phyloP scores from a whole-genome alignment of 192 early-diverging fungal genomes.

The Linnemannia schmuckeri region DNA sequence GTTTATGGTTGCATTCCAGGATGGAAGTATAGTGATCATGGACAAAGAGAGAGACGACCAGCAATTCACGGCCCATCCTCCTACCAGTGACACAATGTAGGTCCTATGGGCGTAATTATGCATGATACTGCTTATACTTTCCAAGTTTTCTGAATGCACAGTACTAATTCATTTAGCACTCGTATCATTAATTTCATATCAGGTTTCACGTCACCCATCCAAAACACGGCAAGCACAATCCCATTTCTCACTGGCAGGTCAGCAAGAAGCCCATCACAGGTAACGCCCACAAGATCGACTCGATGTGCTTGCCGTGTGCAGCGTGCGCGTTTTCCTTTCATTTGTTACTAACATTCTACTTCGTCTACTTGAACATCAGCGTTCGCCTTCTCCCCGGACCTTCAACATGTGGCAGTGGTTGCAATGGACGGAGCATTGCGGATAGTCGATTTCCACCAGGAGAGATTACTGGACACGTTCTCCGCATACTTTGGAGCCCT shows the following conservation, averaged over 20 bases:
- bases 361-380: conserved; percentile 50
- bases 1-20: conserved; percentile 88
- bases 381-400: conserved; percentile 89
- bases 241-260: conserved; percentile 85
- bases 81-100: conserved; percentile 51
- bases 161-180: neutral
- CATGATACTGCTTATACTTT: neutral
- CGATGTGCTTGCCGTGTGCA: neutral
- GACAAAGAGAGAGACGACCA: conserved; percentile 93
- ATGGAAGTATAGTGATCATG: conserved; percentile 87
- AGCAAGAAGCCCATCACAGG: conserved; percentile 79
- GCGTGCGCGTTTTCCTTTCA: too few relatives aligned
- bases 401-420: conserved; percentile 82
- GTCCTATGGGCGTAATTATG: neutral
- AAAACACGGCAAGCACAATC: conserved; percentile 82
- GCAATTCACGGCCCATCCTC: conserved; percentile 39
- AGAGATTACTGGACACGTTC: conserved; percentile 84
- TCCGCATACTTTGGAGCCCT: conserved; percentile 89
- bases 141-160: neutral
- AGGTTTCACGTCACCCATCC: conserved; percentile 71
- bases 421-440: conserved; percentile 84
- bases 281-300: conserved; percentile 13
- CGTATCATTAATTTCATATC: neutral
- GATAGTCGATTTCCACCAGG: conserved; percentile 80
- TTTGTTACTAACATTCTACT: neutral